These are phyloP conservation scores for Stemphylium vesicarium DNA, from an alignment of 2,329 filamentous ascomycete species.

Conservation along the genomic window DNA sequence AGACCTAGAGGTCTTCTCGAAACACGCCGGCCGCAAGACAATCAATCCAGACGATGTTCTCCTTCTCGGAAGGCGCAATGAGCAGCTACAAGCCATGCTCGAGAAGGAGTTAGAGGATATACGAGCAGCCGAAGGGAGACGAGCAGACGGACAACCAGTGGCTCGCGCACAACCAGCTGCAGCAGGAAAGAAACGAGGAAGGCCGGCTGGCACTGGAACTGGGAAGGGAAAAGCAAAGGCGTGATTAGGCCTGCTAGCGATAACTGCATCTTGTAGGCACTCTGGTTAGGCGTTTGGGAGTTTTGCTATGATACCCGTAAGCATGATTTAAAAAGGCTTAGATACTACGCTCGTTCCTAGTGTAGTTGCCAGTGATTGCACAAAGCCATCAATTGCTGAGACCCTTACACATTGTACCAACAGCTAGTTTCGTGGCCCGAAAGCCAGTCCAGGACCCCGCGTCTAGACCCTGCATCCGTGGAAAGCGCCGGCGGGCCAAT, in stretches of 20 bases:
- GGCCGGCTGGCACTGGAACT: conserved; percentile 22
- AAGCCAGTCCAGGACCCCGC: neutral
- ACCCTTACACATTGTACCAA: too few relatives aligned
- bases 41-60: conserved; percentile 88
- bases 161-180: conserved; percentile 10
- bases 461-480: conserved; percentile 1
- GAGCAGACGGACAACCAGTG: conserved; percentile 14
- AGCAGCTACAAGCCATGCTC: conserved; percentile 79
- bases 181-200: conserved; percentile 27
- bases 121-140: conserved; percentile 38
- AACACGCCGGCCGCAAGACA: conserved; percentile 80
- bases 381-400: too few relatives aligned
- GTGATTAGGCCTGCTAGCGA: neutral
- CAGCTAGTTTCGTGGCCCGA: neutral
- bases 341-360: neutral
- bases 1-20: conserved; percentile 66
- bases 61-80: conserved; percentile 84
- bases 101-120: conserved; percentile 67
- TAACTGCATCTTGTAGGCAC: neutral
- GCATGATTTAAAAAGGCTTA: neutral
- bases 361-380: too few relatives aligned
- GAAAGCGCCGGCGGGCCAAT: conserved; percentile 8
- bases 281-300: conserved; percentile 2
- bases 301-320: conserved; percentile 17
- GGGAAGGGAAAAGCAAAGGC: conserved; percentile 32